These are phyloP conservation scores for Coprinopsis strossmayeri DNA, from an alignment of 768 basidiomycete species.

Conservation along the genomic window DNA sequence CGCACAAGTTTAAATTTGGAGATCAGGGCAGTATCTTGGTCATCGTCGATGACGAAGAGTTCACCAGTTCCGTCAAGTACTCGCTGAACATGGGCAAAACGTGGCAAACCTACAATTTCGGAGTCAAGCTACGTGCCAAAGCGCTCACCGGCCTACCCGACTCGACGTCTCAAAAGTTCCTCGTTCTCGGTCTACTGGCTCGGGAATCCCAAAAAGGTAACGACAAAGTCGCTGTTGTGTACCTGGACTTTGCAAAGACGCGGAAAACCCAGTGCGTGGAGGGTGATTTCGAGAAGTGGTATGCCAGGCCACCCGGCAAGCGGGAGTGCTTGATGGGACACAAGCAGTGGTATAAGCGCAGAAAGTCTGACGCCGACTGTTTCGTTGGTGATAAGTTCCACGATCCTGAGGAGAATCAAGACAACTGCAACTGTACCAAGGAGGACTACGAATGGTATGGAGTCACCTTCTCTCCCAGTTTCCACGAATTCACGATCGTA, in stretches of 20 bases:
- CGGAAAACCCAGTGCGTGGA: constrained; percentile 61
- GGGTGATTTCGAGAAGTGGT: constrained; percentile 83
- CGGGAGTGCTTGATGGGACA: constrained; percentile 91
- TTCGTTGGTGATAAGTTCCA: constrained; percentile 87
- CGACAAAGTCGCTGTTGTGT: constrained; percentile 62
- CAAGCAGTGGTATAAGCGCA: constrained; percentile 93
- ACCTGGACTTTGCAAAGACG: constrained; percentile 76
- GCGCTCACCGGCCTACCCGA: constrained; percentile 89
- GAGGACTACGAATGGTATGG: constrained; percentile 90
- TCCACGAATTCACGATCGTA: constrained; percentile 3
- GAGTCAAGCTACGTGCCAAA: constrained; percentile 61
- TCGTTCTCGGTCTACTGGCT: constrained; percentile 75
- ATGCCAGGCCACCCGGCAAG: constrained; percentile 53
- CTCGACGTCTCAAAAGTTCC: constrained; percentile 93
- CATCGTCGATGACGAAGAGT: constrained; percentile 79
- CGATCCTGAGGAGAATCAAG: constrained; percentile 81
- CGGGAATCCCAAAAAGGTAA: constrained; percentile 48
- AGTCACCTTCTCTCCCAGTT: neutral
- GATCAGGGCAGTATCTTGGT: constrained; percentile 80
- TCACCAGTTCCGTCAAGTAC: constrained; percentile 62
- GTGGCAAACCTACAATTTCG: constrained; percentile 77
- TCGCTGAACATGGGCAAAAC: constrained; percentile 76
- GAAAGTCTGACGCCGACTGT: constrained; percentile 79
- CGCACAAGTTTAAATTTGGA: constrained; percentile 96
- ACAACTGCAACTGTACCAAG: constrained; percentile 76